Evolutionary conservation across 306 rosid species (phyloP), one percentile per base, ranked within the genome.

Genomic region (Aeschynomene evenia): DNA sequence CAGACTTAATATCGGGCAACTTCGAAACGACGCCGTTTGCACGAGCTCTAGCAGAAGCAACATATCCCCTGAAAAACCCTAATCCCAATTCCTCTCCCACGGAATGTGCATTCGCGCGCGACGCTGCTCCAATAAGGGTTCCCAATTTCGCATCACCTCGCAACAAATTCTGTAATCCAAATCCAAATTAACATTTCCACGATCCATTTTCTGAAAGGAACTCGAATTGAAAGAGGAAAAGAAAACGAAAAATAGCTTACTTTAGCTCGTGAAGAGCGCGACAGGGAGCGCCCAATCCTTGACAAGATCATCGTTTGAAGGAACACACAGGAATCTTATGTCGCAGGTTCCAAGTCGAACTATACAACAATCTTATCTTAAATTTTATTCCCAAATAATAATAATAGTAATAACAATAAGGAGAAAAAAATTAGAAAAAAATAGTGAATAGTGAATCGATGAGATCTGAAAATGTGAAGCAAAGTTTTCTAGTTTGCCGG

Each of bases 231-330:
- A 33, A 57, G 28, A 2, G 1, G 53, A 51, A 73, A 3, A 22
- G 6, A 42, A 18, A 7, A 6, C 2, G 8, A 43, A 43, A 43
- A 13, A 15, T 0, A 1, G 1, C 88, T 51, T 79, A 91, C 97
- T 76, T 66, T 69, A 43, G 80, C 48, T 56, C 69, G 80, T 46
- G 94, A 84, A 46, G 94, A 89, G 14, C 90, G 94, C 63, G 90
- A 72, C 3, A 91, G 43, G 54, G 94, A 84, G 57, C 90, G 96
- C 29, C 83, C 85, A 67, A 91, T 76, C 56, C 84, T 81, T 55
- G 90, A 80, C 70, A 72, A 83, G 29, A 69, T 79, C 97, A 91
- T 91, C 49, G 28, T 82, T 56, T 7, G 74, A 45, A 5, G 34
- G 68, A 65, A 57, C 13, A 57, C 13, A 8, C 10, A 26, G 45